A percentile compares a stretch with the other conserved stretches of the same genome.
These are phyloP conservation scores for Pythium pyrilobum DNA, from an alignment of 352 stramenopile genomes.

Conservation along the genomic window DNA sequence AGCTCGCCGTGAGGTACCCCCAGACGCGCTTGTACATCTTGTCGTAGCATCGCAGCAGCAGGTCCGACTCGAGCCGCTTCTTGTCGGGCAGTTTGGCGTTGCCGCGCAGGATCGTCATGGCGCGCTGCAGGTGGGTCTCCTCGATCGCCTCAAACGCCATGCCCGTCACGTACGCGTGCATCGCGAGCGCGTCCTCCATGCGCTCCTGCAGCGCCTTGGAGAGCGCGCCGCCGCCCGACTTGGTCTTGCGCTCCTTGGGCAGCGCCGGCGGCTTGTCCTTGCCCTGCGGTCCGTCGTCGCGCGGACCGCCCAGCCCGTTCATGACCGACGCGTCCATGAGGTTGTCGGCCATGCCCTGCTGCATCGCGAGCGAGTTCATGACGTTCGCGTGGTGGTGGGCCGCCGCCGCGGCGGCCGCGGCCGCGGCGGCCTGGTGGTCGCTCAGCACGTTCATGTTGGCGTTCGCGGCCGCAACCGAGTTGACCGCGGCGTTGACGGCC, in stretches of 20 bases:
- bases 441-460: constrained; percentile 18
- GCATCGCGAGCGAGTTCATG: constrained; percentile 73
- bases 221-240: constrained; percentile 30
- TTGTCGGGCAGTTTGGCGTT: constrained; percentile 64
- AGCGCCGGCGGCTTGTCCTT: constrained; percentile 29
- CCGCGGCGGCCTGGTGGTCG: constrained; percentile 23
- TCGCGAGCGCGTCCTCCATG: constrained; percentile 72
- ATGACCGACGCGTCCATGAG: constrained; percentile 59
- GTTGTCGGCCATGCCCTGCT: constrained; percentile 60
- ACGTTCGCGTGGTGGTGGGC: constrained; percentile 47
- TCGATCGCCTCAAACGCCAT: constrained; percentile 76
- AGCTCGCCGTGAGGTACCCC: constrained; percentile 59
- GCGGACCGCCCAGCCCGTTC: neutral
- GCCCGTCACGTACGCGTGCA: constrained; percentile 76
- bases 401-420: constrained; percentile 21
- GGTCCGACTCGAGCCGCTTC: constrained; percentile 56
- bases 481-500: constrained; percentile 15
- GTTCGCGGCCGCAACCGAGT: neutral
- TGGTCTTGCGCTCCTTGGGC: constrained; percentile 39
- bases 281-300: constrained; percentile 23
- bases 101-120: constrained; percentile 47
- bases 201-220: constrained; percentile 63
- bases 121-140: constrained; percentile 62
- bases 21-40: constrained; percentile 86
- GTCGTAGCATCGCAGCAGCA: constrained; percentile 70